phyloP scores from a whole-genome alignment of 164 flowering plant genomes.

The Stephania cephalantha region DNA sequence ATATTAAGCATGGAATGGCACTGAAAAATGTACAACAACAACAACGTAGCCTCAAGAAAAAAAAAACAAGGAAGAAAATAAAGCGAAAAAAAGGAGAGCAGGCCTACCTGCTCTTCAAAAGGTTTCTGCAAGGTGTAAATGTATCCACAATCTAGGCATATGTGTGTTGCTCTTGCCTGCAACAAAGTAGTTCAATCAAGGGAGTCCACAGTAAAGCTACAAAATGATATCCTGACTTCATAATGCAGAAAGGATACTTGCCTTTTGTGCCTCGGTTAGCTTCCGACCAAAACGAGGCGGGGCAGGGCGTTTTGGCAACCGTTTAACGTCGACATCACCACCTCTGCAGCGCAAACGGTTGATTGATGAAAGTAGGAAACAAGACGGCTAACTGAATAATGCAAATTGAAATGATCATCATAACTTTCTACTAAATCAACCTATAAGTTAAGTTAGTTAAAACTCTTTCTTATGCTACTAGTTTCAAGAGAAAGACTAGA shows the following conservation, averaged over 20 bases:
- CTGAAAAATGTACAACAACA: background rate
- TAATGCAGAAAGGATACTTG: conserved; percentile 14
- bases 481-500: background rate
- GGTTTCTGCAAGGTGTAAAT: conserved; percentile 74
- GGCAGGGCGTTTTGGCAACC: conserved; percentile 87
- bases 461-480: background rate
- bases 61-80: background rate
- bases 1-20: background rate
- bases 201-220: background rate
- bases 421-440: background rate
- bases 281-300: conserved; percentile 99
- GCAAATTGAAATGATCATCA: background rate
- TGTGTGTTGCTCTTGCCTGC: conserved; percentile 95
- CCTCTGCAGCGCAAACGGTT: conserved; percentile 36
- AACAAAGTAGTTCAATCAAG: conserved; percentile 11
- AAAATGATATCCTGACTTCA: background rate
- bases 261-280: conserved; percentile 85
- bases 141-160: conserved; percentile 92
- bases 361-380: background rate
- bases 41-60: too few relatives aligned
- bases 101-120: conserved; percentile 85
- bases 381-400: background rate
- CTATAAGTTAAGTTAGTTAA: background rate
- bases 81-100: background rate
- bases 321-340: conserved; percentile 75